Evolutionary conservation across 225 moss, liverwort and hornwort genomes (phyloP).

Genomic region (Antitrichia curtipendula): DNA sequence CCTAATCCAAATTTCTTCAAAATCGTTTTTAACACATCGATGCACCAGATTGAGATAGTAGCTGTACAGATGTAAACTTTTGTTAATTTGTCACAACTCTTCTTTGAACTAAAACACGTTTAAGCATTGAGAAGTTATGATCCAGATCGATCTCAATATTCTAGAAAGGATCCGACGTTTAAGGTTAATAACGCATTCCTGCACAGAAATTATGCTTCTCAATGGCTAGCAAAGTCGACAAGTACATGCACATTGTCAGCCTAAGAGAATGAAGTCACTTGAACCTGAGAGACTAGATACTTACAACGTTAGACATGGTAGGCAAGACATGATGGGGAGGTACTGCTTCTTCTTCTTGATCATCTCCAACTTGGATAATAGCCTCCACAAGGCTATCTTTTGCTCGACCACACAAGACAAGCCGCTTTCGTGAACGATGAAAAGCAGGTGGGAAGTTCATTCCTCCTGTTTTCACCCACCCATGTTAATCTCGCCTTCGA

Average conservation of each 20-base stretch:
- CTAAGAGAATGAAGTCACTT: background rate
- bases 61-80: background rate
- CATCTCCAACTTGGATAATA: conserved; percentile 84
- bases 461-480: conserved; percentile 27
- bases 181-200: background rate
- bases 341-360: conserved; percentile 76
- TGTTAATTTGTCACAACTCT: background rate
- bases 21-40: background rate
- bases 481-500: conserved; percentile 1
- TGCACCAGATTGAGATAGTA: background rate
- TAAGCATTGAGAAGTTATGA: background rate
- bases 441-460: conserved; percentile 27
- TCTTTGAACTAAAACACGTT: background rate
- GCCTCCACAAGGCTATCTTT: conserved; percentile 96
- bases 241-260: background rate
- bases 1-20: background rate
- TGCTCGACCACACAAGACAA: conserved; percentile 79
- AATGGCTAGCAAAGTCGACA: background rate
- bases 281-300: background rate
- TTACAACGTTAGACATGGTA: conserved; percentile 86
- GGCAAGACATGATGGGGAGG: conserved; percentile 89
- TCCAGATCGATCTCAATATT: background rate
- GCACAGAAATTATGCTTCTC: background rate
- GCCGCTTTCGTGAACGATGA: conserved; percentile 68
- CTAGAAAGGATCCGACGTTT: background rate